Evolutionary conservation across 129 eudicot species (phyloP), one percentile per base, ranked within the genome.

Genomic region (Saussurea involucrata): DNA sequence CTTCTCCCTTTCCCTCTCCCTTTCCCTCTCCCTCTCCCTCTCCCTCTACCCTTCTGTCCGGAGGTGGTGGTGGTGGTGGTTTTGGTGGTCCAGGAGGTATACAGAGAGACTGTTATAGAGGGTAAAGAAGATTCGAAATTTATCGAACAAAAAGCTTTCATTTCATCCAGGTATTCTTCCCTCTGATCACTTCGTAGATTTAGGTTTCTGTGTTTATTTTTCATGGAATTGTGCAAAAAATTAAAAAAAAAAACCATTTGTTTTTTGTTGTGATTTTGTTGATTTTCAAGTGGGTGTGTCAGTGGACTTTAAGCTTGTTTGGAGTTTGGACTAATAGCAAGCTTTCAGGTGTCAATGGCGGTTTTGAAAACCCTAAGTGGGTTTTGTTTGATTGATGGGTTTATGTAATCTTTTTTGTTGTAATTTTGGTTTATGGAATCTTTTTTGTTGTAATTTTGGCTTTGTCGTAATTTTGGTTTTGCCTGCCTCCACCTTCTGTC

Each of bases 281-380:
- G 27, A 73, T 65, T 32, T 63, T 64, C 13, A 49, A 49, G 61
- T 71, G 69, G 72, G 72, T 9, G 21, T 80, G 82, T 69, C 68
- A 68, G 63, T 77, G n/a, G 67, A 34, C 32, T 33, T 76, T 27
- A 9, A 58, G 27, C 27, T 6, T 40, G 68, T 57, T 77, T n/a
- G n/a, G n/a, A n/a, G n/a, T n/a, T n/a, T 69, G 17, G 27, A 63
- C 81, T 77, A 53, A 68, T 68, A 68, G 63, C 60, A 24, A 55
- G 63, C 61, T 77, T n/a, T 68, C 27, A 20, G 2, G 2, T 71
- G 24, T 78, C 65, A 78, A 78, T 71, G 76, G 82, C 20, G 82
- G 77, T 60, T 37, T 17, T 71, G 13, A 71, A 66, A 80, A 80
- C 83, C 83, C 78, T 80, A 80, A 72, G 21, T 65, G 61, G 65